Evolutionary conservation across 2,329 filamentous ascomycete species (phyloP), one percentile per base, ranked within the genome.

Genomic region (Penicillium italicum): DNA sequence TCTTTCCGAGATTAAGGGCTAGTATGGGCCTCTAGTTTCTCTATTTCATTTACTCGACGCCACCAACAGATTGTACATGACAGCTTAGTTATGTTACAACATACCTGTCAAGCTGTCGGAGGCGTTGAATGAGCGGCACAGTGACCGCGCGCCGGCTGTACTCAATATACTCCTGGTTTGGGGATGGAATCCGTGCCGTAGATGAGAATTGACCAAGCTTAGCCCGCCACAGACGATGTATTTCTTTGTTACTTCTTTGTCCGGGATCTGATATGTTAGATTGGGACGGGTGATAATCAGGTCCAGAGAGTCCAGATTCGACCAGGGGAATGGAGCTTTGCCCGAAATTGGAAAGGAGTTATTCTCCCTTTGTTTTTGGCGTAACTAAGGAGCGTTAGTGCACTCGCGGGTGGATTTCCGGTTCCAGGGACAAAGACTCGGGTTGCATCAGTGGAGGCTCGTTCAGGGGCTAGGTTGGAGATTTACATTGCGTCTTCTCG

Each of bases 401-500:
- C 50, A 20, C 31, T 28, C 10, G 38, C 54, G 61, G 57, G 53
- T 52, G 44, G 28, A 38, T 22, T 58, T 53, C 52, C 55, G 38
- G 46, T 46, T 38, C 62, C 55, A 57, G 44, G 20, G 52, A 62
- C 56, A 56, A 50, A 59, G 56, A 52, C 46, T 54, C 46, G 53
- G 59, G 55, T 55, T 57, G 34, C 50, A 14, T 20, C 37, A 18
- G 55, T 58, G 59, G 55, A 34, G 56, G 47, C 34, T 41, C 11
- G 8, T 49, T 50, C 56, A 59, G 49, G 51, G 44, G 50, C 33
- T 48, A 24, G 28, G 28, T 51, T 36, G 22, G 26, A 33, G 28
- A 58, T 56, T 24, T 37, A 18, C 53, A 51, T 40, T 59, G 40
- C 53, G 54, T 52, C 47, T 52, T 51, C 26, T 20, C 18, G 51